These are phyloP conservation scores for Acer saccharum DNA, from an alignment of 345 rosid genomes.

Conservation along the genomic window DNA sequence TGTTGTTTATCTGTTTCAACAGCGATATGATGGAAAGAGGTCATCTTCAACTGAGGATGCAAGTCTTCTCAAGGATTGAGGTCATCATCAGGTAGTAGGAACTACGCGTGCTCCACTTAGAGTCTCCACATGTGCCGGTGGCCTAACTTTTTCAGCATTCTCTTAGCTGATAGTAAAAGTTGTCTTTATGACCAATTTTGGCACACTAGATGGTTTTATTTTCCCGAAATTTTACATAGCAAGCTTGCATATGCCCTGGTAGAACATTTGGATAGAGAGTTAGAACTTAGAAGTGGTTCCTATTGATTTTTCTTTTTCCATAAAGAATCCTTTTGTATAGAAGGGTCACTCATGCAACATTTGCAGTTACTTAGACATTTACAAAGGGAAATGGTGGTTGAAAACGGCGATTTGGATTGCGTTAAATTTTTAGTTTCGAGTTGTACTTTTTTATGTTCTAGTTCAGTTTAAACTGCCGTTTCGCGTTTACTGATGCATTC, in stretches of 20 bases:
- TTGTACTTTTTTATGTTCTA: not conserved
- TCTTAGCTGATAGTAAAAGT: constrained; percentile 23
- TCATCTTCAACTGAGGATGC: constrained; percentile 49
- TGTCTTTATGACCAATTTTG: constrained; percentile 13
- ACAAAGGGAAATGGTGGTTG: not conserved
- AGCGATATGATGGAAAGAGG: constrained; percentile 71
- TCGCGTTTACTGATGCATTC: not conserved
- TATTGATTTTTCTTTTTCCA: not conserved
- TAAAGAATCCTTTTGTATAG: constrained; percentile 21
- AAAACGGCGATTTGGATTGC: constrained; percentile 8
- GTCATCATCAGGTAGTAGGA: constrained; percentile 27
- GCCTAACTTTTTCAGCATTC: constrained; percentile 10
- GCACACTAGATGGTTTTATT: constrained; percentile 15
- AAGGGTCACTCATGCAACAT: constrained; percentile 19
- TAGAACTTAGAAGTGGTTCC: constrained; percentile 11
- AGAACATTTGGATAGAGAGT: constrained; percentile 23
- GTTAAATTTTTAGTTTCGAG: constrained; percentile 12
- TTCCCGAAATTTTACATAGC: constrained; percentile 18
- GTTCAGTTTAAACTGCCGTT: constrained; percentile 5
- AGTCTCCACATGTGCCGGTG: not conserved
- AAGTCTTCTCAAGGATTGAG: constrained; percentile 44
- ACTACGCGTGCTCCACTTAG: not conserved
- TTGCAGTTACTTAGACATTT: constrained; percentile 15
- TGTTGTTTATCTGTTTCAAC: constrained; percentile 25
- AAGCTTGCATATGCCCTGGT: constrained; percentile 18